Evolutionary conservation across 495 filamentous ascomycete genomes (phyloP), one percentile per base, ranked within the genome.

Genomic region (Hypoxylon perforatum): DNA sequence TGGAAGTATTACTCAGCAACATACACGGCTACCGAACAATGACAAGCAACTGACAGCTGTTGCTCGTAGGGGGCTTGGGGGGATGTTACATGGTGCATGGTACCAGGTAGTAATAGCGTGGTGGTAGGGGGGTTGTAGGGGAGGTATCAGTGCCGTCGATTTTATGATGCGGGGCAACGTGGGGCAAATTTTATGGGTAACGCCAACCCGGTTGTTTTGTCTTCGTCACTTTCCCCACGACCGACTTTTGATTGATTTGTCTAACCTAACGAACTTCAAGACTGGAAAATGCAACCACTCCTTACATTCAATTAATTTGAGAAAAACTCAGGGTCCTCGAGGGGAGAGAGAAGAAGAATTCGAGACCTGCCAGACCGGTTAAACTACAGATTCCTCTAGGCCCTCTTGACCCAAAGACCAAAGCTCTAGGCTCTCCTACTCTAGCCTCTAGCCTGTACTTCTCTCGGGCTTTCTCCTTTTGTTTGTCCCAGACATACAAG

Each of bases 81-180:
- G n/a, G 7, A 28, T 28, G 25, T 7, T 28, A 28, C 25, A 28
- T 28, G 25, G 3, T 28, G 7, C 25, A 28, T 28, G 25, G 25
- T 28, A 28, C 7, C 25, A n/a, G n/a, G n/a, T n/a, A n/a, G n/a
- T n/a, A n/a, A n/a, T n/a, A n/a, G n/a, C n/a, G n/a, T n/a, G n/a
- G n/a, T n/a, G n/a, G n/a, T n/a, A n/a, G n/a, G n/a, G n/a, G n/a
- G n/a, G n/a, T n/a, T n/a, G n/a, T n/a, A n/a, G n/a, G n/a, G n/a
- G n/a, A n/a, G n/a, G n/a, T n/a, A n/a, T n/a, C n/a, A n/a, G 3
- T 28, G 25, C 25, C 25, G 25, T 28, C 25, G 7, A 28, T 22
- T 7, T 33, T 56, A 68, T 50, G 42, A 68, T 59, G 65, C 59
- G 65, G 65, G 65, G 65, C 59, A 66, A 19, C 28, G 42, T 63